phyloP scores from a whole-genome alignment of 1,284 basidiomycete species.

The Ganoderma meredithae region DNA sequence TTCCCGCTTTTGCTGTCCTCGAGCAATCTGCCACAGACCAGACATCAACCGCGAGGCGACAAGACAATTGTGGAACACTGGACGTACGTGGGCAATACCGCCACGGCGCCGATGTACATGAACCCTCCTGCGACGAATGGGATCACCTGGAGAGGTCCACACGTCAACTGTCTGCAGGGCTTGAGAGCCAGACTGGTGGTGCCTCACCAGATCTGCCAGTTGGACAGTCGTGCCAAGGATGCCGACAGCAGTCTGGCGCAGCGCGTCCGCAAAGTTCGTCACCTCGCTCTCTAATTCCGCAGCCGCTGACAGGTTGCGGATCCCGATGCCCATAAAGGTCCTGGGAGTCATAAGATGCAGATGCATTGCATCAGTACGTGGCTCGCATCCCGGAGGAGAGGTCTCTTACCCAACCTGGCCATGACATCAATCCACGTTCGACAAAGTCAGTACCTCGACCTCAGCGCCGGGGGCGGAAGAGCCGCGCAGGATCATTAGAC shows the following conservation, averaged over 20 bases:
- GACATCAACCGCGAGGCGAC: constrained; percentile 3
- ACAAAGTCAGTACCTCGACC: not conserved
- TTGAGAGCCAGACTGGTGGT: constrained; percentile 6
- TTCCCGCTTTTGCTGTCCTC: constrained; percentile 86
- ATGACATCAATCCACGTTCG: constrained; percentile 17
- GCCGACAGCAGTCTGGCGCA: constrained; percentile 76
- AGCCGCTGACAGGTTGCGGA: constrained; percentile 72
- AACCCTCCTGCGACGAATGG: constrained; percentile 94
- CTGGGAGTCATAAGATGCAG: constrained; percentile 45
- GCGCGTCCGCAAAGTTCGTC: constrained; percentile 70
- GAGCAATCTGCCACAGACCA: constrained; percentile 62
- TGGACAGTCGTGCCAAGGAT: constrained; percentile 83
- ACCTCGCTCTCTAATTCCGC: constrained; percentile 49
- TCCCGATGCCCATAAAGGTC: constrained; percentile 90
- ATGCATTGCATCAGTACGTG: constrained; percentile 18
- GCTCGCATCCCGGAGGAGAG: not conserved
- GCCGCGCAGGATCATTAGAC: constrained; percentile 12
- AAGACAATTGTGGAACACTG: constrained; percentile 10
- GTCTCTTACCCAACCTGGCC: constrained; percentile 38
- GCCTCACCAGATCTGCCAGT: constrained; percentile 76
- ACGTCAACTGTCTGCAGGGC: not conserved
- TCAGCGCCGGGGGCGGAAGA: constrained; percentile 15
- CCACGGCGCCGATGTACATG: constrained; percentile 90
- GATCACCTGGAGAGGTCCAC: constrained; percentile 65
- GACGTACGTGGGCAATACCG: constrained; percentile 86